Percentiles rank a stretch among this genome's conserved stretches.
Conservation (phyloP, 768 basidiomycete genomes). For the Rhodotorula babjevae region DNA sequence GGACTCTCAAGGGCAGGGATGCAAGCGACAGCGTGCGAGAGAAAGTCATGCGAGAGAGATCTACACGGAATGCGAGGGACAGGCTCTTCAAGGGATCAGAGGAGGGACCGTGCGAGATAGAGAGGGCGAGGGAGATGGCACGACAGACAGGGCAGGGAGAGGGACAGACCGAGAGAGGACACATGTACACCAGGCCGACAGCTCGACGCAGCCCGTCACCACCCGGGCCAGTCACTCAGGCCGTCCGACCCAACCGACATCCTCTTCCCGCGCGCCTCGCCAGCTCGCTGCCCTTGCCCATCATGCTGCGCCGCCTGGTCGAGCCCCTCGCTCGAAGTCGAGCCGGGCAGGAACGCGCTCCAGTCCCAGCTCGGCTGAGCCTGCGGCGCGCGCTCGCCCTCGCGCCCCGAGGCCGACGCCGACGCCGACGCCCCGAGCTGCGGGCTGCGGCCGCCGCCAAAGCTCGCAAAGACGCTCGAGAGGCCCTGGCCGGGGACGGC, state of each 20-base stretch:
- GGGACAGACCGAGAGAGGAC: too few relatives aligned
- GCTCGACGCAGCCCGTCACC: not conserved
- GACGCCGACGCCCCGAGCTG: not conserved
- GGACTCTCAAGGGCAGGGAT: too few relatives aligned
- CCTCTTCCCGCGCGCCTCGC: too few relatives aligned
- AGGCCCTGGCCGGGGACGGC: not conserved
- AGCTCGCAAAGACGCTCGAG: not conserved
- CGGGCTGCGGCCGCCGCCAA: not conserved
- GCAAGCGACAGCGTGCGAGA: too few relatives aligned
- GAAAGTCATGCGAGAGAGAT: too few relatives aligned
- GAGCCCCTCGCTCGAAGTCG: not conserved
- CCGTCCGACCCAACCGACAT: not conserved
- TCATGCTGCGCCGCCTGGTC: not conserved
- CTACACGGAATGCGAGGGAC: too few relatives aligned
- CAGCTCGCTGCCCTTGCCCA: too few relatives aligned
- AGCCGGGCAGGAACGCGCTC: constrained; percentile 21
- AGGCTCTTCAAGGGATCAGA: too few relatives aligned
- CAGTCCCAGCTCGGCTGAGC: constrained; percentile 23
- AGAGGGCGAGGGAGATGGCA: too few relatives aligned
- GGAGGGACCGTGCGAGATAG: not conserved
- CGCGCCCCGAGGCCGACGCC: too few relatives aligned
- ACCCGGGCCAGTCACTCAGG: constrained; percentile 1
- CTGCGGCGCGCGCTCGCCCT: not conserved
- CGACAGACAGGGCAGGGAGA: too few relatives aligned
- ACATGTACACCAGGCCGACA: too few relatives aligned